phyloP scores from a whole-genome alignment of 441 rosid species.

The Syzygium syzygioides region DNA sequence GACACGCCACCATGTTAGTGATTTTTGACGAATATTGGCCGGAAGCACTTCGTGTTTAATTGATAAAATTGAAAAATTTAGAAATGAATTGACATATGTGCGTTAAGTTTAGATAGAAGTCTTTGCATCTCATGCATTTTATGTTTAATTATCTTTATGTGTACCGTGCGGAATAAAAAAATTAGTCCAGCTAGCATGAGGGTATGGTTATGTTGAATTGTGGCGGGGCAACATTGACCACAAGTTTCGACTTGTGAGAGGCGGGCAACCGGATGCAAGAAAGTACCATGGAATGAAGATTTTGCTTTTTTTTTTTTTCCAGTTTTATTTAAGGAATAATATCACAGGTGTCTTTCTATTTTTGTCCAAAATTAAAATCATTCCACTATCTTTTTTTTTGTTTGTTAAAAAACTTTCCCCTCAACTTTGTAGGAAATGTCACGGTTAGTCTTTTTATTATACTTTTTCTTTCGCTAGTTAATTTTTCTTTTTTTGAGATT shows the following conservation, averaged over 20 bases:
- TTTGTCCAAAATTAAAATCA: not conserved
- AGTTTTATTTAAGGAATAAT: not conserved
- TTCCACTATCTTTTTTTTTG: not conserved
- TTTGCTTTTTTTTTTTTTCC: not conserved
- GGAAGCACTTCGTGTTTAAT: not conserved
- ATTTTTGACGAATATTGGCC: accelerated
- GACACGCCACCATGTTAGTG: accelerated
- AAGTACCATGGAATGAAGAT: not conserved
- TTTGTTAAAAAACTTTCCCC: not conserved
- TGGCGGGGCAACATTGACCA: not conserved
- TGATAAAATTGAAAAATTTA: accelerated
- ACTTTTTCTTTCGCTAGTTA: not conserved
- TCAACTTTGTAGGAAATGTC: not conserved
- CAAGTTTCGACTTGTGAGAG: not conserved
- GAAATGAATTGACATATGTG: accelerated
- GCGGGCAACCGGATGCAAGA: not conserved
- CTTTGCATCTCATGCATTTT: not conserved
- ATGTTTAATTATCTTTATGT: not conserved
- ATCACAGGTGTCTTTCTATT: accelerated
- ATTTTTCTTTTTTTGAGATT: not conserved
- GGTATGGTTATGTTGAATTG: not conserved
- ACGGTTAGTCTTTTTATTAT: not conserved
- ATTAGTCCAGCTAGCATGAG: not conserved
- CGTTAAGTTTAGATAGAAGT: not conserved
- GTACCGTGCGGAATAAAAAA: accelerated